Conservation (phyloP, 148 eudicot genomes). For the Persicaria maculosa region DNA sequence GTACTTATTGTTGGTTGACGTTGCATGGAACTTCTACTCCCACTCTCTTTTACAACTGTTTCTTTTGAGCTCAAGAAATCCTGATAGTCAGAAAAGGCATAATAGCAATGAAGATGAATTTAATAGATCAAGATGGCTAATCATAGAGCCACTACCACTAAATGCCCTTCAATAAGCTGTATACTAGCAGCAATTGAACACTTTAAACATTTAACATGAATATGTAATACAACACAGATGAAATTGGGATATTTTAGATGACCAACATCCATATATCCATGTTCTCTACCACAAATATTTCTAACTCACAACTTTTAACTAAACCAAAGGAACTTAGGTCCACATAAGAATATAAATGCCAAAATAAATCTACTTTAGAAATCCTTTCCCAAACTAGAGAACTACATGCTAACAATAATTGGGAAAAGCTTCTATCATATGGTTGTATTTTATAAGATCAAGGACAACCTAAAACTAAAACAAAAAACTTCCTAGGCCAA, state of each 20-base stretch:
- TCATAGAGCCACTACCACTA: not conserved
- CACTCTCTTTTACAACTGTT: slow-evolving; percentile 28
- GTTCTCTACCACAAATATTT: not conserved
- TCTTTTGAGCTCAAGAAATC: not conserved
- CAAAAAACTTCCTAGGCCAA: not conserved
- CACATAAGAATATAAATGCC: not conserved
- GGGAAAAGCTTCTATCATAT: not conserved
- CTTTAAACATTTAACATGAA: not conserved
- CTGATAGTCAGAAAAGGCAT: slow-evolving; percentile 7
- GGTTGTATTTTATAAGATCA: not conserved
- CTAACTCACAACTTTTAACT: not conserved
- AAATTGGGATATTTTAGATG: not conserved
- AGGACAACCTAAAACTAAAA: not conserved
- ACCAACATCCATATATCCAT: not conserved
- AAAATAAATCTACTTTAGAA: not conserved
- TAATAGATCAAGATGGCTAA: not conserved
- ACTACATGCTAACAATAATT: not conserved
- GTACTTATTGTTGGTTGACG: slow-evolving; percentile 14
- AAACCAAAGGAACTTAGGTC: not conserved
- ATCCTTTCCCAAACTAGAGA: not conserved
- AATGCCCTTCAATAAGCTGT: not conserved
- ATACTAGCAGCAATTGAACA: not conserved
- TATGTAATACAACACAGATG: not conserved
- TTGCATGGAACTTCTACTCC: slow-evolving; percentile 25
- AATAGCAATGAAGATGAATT: slow-evolving; percentile 2